phyloP scores from a whole-genome alignment of 192 early-diverging fungal species.

The Coemansia sp. region DNA sequence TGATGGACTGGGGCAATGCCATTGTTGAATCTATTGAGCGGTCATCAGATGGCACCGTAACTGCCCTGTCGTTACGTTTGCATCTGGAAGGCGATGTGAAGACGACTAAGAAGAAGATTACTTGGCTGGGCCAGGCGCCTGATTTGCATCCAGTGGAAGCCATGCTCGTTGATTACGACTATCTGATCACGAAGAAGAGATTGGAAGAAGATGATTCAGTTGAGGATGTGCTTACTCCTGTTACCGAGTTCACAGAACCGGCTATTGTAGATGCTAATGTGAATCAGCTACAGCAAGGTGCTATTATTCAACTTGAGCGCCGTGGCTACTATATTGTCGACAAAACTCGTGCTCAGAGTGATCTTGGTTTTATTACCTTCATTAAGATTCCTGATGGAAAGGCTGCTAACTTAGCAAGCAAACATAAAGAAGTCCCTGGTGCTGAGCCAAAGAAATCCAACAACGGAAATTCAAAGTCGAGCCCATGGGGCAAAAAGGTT shows the following conservation, averaged over 20 bases:
- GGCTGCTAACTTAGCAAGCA: conserved; percentile 67
- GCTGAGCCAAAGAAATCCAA: conserved; percentile 1
- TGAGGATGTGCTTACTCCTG: conserved; percentile 77
- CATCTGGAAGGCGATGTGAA: conserved; percentile 96
- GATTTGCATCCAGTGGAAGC: conserved; percentile 63
- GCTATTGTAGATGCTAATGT: conserved; percentile 73
- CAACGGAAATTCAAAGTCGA: conserved; percentile 16
- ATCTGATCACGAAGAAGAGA: conserved; percentile 98
- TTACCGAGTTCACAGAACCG: conserved; percentile 73
- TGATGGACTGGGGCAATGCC: conserved; percentile 99
- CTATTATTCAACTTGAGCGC: conserved; percentile 97
- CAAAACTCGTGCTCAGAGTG: conserved; percentile 50
- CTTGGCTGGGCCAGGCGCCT: conserved; percentile 77
- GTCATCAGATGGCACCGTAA: conserved; percentile 57
- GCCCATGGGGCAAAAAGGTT: conserved; percentile 40
- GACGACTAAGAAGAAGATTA: conserved; percentile 98
- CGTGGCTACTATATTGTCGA: conserved; percentile 95
- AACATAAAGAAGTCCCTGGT: conserved; percentile 43
- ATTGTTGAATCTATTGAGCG: conserved; percentile 77
- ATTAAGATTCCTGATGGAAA: conserved; percentile 94
- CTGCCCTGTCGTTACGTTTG: conserved; percentile 63
- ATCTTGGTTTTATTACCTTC: conserved; percentile 61
- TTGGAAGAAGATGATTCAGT: conserved; percentile 89
- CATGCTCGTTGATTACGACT: conserved; percentile 89
- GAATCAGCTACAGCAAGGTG: conserved; percentile 57